Evolutionary conservation across 768 basidiomycete genomes (phyloP), one percentile per base, ranked within the genome.

Genomic region (Calocera cornea): DNA sequence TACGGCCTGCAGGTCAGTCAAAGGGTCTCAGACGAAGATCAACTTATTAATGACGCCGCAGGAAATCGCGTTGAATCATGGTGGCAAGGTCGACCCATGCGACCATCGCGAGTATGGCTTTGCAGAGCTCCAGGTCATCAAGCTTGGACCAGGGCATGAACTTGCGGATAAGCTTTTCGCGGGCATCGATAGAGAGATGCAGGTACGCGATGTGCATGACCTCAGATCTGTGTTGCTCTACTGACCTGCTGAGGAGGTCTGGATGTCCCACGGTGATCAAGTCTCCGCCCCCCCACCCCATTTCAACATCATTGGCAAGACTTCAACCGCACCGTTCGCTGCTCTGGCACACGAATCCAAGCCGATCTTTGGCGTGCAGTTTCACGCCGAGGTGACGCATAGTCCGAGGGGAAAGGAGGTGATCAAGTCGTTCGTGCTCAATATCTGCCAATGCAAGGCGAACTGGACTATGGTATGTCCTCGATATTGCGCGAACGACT

Each of bases 181-280:
- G 66, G 88, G 87, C 1, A 79, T 99, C 2, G 91, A 90, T n/a
- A 85, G 88, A 24, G 88, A 92, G 72, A 86, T 97, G 82, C 89
- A 92, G 83, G 95, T 92, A 71, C 47, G 80, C 71, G 29, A 34
- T 68, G 66, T 66, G 66, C 33, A 66, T 60, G 14, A 29, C 36
- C 65, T 31, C 31, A n/a, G 44, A 10, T 31, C 22, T 41, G 36
- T 66, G n/a, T 38, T 38, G 66, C 63, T 63, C 33, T 24, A 12
- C 50, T 2, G 44, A 47, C 16, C 64, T 40, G 41, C 60, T 41
- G 40, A 66, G 2, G 69, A 98, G 95, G 95, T 98, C 64, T 98
- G 97, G 97, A 98, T 98, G 97, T 97, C 95, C 19, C 97, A 99
- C 75, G 94, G 95, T 12, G 97, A 98, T 77, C 92, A 95, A 71